Base-by-base conservation (phyloP, 345 rosid genomes). In the Mercurialis annua region DNA sequence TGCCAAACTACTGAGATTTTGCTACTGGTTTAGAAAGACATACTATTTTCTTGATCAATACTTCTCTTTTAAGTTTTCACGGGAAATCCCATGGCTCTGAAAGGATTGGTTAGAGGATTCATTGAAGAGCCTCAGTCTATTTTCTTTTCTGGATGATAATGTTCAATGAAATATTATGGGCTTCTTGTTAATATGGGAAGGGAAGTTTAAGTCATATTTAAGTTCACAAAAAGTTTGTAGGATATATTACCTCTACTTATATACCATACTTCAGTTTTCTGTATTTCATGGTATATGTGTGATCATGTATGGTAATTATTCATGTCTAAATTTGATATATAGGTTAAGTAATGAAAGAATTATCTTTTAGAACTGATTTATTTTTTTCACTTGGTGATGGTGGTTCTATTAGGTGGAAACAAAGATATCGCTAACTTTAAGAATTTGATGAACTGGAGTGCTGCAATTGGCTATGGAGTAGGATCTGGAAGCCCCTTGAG, bases 401-500 rank as follows among this genome's bases (percentile, higher is more conserved):
- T 74, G 20, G 61, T 65, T 77, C 49, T 71, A 21, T 29, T 75
- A 90, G 93, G 65, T 88, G 87, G 83, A 75, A 76, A 72, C 72
- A 77, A 78, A 68, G 85, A 80, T 67, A 70, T 24, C 2, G 64
- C 66, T 57, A 87, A 85, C 64, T 85, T 68, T 67, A 86, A 64
- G 62, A 85, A 92, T 75, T 63, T 75, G 67, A 82, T 46, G 79
- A 87, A 92, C 70, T 92, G 97, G 96, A 92, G 89, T 73, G 86
- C 87, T 75, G 97, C 98, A 58, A 70, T 88, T 80, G 89, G 93
- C 54, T 92, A 92, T 76, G 97, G 86, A 65, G 78, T 82, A 47
- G 97, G 97, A 75, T 84, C 90, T 20, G 83, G 86, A 76, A 88
- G 96, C 73, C 97, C 96, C 57, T 74, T 90, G 71, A 83, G 89